Evolutionary conservation across 345 rosid species (phyloP).

Genomic region (Salix udensis): DNA sequence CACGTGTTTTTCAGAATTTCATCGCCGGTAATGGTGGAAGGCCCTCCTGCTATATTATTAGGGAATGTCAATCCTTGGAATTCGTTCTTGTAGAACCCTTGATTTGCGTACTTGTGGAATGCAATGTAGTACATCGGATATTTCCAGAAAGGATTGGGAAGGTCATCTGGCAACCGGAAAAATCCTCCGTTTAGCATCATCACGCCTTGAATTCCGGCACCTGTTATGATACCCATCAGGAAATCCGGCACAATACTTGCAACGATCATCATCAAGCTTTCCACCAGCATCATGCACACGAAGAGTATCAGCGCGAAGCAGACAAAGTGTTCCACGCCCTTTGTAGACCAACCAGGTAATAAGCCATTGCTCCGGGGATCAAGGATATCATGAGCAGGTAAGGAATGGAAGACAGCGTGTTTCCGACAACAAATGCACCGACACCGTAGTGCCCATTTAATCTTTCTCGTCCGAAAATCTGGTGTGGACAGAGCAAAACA

Average conservation of each 20-base stretch:
- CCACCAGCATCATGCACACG: constrained; percentile 46
- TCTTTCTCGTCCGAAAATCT: constrained; percentile 52
- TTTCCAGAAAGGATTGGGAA: constrained; percentile 43
- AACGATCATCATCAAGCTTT: constrained; percentile 56
- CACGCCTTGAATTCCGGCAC: constrained; percentile 50
- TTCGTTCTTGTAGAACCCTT: constrained; percentile 37
- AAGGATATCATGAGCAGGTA: constrained; percentile 37
- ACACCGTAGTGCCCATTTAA: constrained; percentile 53
- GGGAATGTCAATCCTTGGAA: constrained; percentile 20
- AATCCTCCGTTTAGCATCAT: constrained; percentile 51
- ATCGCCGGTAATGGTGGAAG: constrained; percentile 11
- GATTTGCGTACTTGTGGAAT: constrained; percentile 31
- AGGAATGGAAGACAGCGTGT: constrained; percentile 45
- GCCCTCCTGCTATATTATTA: constrained; percentile 14
- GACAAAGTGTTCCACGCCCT: constrained; percentile 19
- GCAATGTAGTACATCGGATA: constrained; percentile 46
- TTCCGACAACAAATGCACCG: constrained; percentile 44
- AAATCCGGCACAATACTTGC: constrained; percentile 52
- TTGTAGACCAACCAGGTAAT: constrained; percentile 42
- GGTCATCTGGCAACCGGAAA: constrained; percentile 39
- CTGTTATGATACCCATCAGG: constrained; percentile 51
- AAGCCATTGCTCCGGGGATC: constrained; percentile 46
- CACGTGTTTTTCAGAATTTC: constrained; percentile 24
- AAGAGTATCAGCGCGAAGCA: constrained; percentile 33
- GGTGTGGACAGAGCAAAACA: neutral